These are phyloP conservation scores for Gossypium bickii DNA, from an alignment of 345 rosid species.

Conservation along the genomic window DNA sequence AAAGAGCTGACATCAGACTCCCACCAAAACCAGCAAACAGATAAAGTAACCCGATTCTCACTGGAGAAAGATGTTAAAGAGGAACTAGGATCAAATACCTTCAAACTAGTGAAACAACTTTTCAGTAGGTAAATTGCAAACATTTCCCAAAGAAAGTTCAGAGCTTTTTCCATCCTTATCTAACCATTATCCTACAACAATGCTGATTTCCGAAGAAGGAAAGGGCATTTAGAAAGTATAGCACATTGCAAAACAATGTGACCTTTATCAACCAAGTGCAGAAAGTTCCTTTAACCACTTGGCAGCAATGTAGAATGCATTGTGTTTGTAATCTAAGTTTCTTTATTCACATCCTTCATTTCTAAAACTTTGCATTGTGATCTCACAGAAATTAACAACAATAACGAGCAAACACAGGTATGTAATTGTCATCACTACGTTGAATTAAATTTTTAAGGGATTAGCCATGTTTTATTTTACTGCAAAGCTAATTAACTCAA, in stretches of 20 bases:
- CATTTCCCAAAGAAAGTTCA: not conserved
- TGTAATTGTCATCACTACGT: no score
- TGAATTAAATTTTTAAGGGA: no score
- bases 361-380: no score
- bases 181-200: not conserved
- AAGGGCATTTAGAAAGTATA: not conserved
- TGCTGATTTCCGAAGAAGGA: not conserved
- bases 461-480: no score
- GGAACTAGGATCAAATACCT: not conserved
- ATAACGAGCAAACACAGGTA: no score
- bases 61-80: slow-evolving; percentile 28
- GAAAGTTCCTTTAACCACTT: not conserved
- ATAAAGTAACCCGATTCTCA: slow-evolving; percentile 74
- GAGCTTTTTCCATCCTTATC: not conserved
- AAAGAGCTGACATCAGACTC: slow-evolving; percentile 77
- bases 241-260: not conserved
- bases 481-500: no score
- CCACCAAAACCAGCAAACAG: slow-evolving; percentile 85
- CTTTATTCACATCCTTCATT: no score
- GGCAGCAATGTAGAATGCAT: not conserved
- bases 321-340: no score
- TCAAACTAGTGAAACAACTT: not conserved
- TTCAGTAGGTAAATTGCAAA: not conserved
- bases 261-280: not conserved
- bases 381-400: no score